These are phyloP conservation scores for Monosporascus ibericus DNA, from an alignment of 2,329 filamentous ascomycete species.

Conservation along the genomic window DNA sequence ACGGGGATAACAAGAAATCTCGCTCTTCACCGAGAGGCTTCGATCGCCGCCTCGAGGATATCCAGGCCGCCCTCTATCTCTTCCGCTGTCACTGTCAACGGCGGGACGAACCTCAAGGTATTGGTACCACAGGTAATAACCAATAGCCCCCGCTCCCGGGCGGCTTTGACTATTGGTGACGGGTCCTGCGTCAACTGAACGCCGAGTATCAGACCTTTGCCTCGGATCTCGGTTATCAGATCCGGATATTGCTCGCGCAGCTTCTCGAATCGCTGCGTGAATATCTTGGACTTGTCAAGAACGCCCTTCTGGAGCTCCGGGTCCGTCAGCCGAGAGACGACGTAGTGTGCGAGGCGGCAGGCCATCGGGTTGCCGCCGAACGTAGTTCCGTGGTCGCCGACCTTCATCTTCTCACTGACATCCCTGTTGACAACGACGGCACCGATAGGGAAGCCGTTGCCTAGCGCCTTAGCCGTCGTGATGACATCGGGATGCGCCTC, in stretches of 20 bases:
- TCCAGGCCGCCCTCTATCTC: conserved; percentile 74
- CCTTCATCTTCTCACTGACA: conserved; percentile 60
- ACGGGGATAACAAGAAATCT: not conserved
- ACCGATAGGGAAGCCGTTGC: conserved; percentile 93
- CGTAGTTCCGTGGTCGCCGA: conserved; percentile 87
- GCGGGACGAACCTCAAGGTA: conserved; percentile 86
- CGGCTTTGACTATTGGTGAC: conserved; percentile 70
- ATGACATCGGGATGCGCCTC: conserved; percentile 90
- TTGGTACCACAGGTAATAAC: conserved; percentile 92
- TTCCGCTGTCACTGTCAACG: conserved; percentile 69
- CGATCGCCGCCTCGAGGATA: conserved; percentile 66
- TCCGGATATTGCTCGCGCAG: conserved; percentile 52
- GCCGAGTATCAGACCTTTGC: conserved; percentile 79
- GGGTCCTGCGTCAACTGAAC: conserved; percentile 74
- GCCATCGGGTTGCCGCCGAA: conserved; percentile 91
- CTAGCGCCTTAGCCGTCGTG: conserved; percentile 91
- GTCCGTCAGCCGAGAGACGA: conserved; percentile 71
- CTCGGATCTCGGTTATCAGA: conserved; percentile 72
- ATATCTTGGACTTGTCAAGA: conserved; percentile 52
- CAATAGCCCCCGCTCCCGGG: conserved; percentile 78
- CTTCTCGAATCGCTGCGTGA: conserved; percentile 41
- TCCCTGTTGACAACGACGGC: conserved; percentile 59
- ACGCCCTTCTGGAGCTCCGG: conserved; percentile 65
- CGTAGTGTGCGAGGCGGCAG: conserved; percentile 77
- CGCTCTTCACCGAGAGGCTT: conserved; percentile 25